Conservation (phyloP, 495 filamentous ascomycete genomes). For the Xeromyces bisporus region DNA sequence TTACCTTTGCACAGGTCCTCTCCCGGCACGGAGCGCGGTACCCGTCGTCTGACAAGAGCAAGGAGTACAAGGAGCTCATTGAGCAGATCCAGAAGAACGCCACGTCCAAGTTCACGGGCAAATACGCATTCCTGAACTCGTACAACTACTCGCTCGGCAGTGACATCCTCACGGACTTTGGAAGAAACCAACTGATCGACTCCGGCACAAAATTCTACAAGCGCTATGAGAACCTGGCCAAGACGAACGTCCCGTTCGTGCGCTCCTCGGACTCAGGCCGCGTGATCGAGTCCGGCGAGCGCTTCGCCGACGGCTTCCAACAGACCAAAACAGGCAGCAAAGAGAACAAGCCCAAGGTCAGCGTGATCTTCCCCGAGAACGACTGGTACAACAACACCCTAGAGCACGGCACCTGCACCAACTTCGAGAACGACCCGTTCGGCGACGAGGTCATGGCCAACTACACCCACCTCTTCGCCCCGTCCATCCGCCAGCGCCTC, state of each 20-base stretch:
- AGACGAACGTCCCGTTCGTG: slow-evolving; percentile 44
- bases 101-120: slow-evolving; percentile 35
- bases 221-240: slow-evolving; percentile 45
- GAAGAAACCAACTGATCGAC: slow-evolving; percentile 54
- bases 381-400: slow-evolving; percentile 58
- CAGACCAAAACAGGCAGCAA: slow-evolving; percentile 28
- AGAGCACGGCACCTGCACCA: slow-evolving; percentile 48
- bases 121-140: slow-evolving; percentile 43
- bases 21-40: slow-evolving; percentile 73
- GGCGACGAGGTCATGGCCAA: slow-evolving; percentile 30
- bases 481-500: slow-evolving; percentile 43
- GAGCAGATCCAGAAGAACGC: slow-evolving; percentile 41
- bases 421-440: slow-evolving; percentile 34
- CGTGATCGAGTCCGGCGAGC: slow-evolving; percentile 54
- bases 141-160: slow-evolving; percentile 60
- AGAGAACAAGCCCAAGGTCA: slow-evolving; percentile 33
- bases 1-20: slow-evolving; percentile 65
- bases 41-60: slow-evolving; percentile 48
- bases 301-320: slow-evolving; percentile 58
- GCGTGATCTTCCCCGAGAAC: slow-evolving; percentile 48
- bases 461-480: slow-evolving; percentile 41
- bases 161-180: slow-evolving; percentile 57
- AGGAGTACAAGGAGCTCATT: slow-evolving; percentile 37
- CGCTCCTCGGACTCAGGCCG: slow-evolving; percentile 52
- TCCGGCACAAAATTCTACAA: slow-evolving; percentile 59